Evolutionary conservation across 768 basidiomycete species (phyloP), one percentile per base, ranked within the genome.

Genomic region (Termitomyces sp.): DNA sequence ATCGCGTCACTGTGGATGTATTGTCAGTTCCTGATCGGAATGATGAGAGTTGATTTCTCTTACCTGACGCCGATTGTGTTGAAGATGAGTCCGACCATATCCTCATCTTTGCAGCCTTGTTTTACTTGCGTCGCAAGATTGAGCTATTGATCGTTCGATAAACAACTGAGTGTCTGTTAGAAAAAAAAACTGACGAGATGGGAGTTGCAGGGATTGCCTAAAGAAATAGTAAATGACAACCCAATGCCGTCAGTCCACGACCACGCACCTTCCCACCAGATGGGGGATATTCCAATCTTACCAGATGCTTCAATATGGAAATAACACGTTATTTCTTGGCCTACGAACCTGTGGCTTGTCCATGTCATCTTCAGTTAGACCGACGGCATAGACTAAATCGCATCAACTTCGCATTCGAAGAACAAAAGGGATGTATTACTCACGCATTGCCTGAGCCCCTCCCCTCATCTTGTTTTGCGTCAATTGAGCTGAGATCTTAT

Each of bases 251-350:
- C 16, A 12, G 23, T 11, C 17, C 21, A n/a, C 27, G 11, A 32
- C 27, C 34, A 38, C 59, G n/a, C 41, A 87, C 91, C 91, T 80
- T 94, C 92, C 90, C 91, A 95, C 92, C 92, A 95, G 52, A 93
- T 80, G 3, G 90, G 86, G 31, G 89, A 89, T 65, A 95, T 92
- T 45, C 92, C 92, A 65, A 95, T 87, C 88, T 92, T 66, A 21
- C 61, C 23, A 44, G 29, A 44, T 35, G 56, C 63, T 29, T 57
- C 53, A 21, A 58, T n/a, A n/a, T n/a, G 57, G 34, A 27, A 3
- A 23, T 29, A 5, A 41, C 29, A 25, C 5, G n/a, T 1, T 43
- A n/a, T 35, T 5, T 5, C 34, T 38, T 31, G 47, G n/a, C n/a
- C 7, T 29, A 48, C 34, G 19, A 66, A 88, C 89, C 79, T 94